These are phyloP conservation scores for Bipolaris cookei DNA, from an alignment of 2,329 filamentous ascomycete species.

Conservation along the genomic window DNA sequence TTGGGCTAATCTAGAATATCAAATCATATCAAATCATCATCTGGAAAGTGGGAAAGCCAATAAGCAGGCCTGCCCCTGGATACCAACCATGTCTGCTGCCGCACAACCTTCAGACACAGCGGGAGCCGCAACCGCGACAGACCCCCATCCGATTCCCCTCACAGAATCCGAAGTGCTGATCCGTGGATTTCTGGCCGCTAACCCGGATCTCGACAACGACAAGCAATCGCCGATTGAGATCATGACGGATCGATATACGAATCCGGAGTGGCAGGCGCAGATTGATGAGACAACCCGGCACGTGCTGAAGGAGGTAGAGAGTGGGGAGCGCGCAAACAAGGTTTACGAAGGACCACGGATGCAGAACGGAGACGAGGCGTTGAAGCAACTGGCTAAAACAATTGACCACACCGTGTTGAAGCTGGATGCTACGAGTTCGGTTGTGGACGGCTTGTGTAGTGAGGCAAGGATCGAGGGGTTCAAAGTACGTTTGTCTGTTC, in stretches of 20 bases:
- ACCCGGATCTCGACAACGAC: constrained; percentile 39
- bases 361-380: constrained; percentile 35
- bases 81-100: constrained; percentile 20
- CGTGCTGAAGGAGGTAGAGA: constrained; percentile 37
- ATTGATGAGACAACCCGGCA: constrained; percentile 47
- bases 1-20: constrained; percentile 9
- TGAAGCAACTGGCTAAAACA: constrained; percentile 44
- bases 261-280: constrained; percentile 53
- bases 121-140: constrained; percentile 10
- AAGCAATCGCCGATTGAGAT: constrained; percentile 33
- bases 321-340: constrained; percentile 36
- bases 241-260: constrained; percentile 54
- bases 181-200: constrained; percentile 42
- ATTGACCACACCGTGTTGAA: constrained; percentile 61
- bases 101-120: constrained; percentile 11
- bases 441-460: constrained; percentile 61
- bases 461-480: constrained; percentile 60
- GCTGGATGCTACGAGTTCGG: constrained; percentile 54
- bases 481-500: constrained; percentile 44
- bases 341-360: constrained; percentile 37
- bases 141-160: constrained; percentile 33
- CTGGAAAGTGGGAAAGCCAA: neutral
- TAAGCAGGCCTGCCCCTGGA: constrained; percentile 6
- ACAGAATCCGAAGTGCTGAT: constrained; percentile 46
- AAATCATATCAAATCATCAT: constrained; percentile 10